Conservation (phyloP, 352 stramenopile species). For the Globisporangium cystogenes region DNA sequence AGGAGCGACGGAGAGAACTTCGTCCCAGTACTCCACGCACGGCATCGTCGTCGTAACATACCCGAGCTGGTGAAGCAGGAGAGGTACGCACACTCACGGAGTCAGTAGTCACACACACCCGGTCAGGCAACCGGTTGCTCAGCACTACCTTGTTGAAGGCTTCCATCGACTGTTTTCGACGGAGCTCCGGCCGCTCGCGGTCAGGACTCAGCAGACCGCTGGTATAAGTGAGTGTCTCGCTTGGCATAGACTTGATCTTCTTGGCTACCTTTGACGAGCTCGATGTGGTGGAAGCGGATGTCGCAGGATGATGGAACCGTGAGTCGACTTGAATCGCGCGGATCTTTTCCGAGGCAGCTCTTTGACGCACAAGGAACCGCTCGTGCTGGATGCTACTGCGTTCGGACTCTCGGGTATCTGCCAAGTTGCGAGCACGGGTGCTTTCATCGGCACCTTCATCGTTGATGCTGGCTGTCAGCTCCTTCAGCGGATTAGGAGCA, state of each 20-base stretch:
- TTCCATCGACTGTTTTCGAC: slow-evolving; percentile 62
- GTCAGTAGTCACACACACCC: not conserved
- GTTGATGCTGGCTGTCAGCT: not conserved
- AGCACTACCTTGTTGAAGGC: slow-evolving; percentile 34
- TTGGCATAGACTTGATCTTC: slow-evolving; percentile 14
- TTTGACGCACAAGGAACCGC: slow-evolving; percentile 8
- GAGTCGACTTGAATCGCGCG: slow-evolving; percentile 18
- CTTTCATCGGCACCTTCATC: not conserved
- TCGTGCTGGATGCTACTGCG: slow-evolving; percentile 3
- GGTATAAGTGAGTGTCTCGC: slow-evolving; percentile 7
- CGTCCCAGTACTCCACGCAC: slow-evolving; percentile 58
- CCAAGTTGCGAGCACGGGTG: not conserved
- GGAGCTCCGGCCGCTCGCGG: slow-evolving; percentile 36
- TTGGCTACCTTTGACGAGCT: not conserved
- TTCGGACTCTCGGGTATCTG: not conserved
- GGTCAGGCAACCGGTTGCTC: not conserved
- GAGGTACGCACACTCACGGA: not conserved
- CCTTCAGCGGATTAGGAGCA: not conserved
- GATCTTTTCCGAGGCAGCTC: slow-evolving; percentile 17
- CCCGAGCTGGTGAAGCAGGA: slow-evolving; percentile 24
- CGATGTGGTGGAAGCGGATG: slow-evolving; percentile 2
- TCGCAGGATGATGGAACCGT: slow-evolving; percentile 1
- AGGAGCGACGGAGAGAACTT: slow-evolving; percentile 29
- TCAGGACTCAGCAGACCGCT: slow-evolving; percentile 47
- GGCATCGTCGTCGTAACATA: slow-evolving; percentile 44